Evolutionary conservation across 805 yeast genomes (phyloP).

Genomic region (Candida glaebosa): DNA sequence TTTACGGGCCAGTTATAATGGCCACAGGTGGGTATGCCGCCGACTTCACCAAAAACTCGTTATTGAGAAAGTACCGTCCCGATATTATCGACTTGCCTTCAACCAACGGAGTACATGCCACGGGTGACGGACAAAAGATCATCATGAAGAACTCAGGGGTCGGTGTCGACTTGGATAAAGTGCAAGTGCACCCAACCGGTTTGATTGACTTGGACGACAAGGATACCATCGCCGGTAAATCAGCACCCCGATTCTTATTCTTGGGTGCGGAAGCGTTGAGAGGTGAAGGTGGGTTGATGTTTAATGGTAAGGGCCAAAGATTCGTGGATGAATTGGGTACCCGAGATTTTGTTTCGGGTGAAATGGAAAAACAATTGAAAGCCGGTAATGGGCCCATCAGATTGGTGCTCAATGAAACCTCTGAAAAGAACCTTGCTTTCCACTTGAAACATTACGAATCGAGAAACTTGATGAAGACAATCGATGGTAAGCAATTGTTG

Average conservation of each 20-base stretch:
- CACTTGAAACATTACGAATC: conserved; percentile 56
- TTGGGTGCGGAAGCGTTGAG: conserved; percentile 65
- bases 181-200: conserved; percentile 70
- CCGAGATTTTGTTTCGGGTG: conserved; percentile 57
- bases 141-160: conserved; percentile 49
- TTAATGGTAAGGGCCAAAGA: conserved; percentile 50
- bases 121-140: conserved; percentile 62
- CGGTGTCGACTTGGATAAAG: conserved; percentile 61
- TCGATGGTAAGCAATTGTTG: conserved; percentile 42
- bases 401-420: conserved; percentile 45
- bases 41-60: conserved; percentile 51
- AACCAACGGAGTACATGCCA: conserved; percentile 59
- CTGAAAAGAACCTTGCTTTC: conserved; percentile 44
- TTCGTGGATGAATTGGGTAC: conserved; percentile 61
- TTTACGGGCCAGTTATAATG: conserved; percentile 57
- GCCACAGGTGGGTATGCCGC: conserved; percentile 71
- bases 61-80: conserved; percentile 54
- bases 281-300: conserved; percentile 62
- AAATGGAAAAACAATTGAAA: conserved; percentile 44
- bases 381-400: conserved; percentile 45
- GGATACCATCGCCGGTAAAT: conserved; percentile 39
- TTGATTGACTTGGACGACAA: conserved; percentile 47
- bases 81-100: conserved; percentile 55
- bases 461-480: conserved; percentile 50
- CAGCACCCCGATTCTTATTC: conserved; percentile 48